Evolutionary conservation across 2,329 filamentous ascomycete species (phyloP).

Genomic region (Hypoxylon sp.): DNA sequence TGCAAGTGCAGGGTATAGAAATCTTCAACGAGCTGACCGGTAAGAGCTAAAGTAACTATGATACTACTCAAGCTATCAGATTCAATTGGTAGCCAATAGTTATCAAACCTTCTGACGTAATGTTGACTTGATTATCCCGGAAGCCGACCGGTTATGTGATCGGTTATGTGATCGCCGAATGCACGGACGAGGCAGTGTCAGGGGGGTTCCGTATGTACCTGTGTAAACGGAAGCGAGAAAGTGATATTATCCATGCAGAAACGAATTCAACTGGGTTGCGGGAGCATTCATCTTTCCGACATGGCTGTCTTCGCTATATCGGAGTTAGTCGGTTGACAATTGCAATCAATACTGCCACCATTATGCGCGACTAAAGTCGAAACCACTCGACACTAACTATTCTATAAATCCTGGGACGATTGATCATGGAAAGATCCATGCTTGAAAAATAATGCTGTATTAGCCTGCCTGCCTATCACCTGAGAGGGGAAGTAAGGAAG

Average conservation of each 20-base stretch:
- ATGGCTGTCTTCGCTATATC: background rate
- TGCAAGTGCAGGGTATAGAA: background rate
- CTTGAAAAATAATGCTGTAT: background rate
- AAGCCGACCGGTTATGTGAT: conserved; percentile 8
- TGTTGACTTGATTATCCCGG: conserved; percentile 1
- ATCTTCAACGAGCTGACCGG: conserved; percentile 1
- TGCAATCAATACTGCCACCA: background rate
- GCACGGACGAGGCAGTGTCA: background rate
- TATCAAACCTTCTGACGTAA: conserved; percentile 7
- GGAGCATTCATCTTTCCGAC: background rate
- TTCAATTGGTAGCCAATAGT: conserved; percentile 1
- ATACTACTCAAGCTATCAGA: conserved; percentile 4
- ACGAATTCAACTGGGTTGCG: background rate
- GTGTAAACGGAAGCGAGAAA: background rate
- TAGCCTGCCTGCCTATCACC: background rate
- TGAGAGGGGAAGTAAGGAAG: background rate
- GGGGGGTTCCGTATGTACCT: too few relatives aligned
- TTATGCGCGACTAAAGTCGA: background rate
- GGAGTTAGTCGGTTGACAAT: background rate
- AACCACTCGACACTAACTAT: background rate
- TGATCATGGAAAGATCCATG: background rate
- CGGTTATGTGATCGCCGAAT: background rate
- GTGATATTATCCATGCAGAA: background rate
- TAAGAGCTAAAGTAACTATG: conserved; percentile 11
- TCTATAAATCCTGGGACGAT: background rate